Evolutionary conservation across 2,329 filamentous ascomycete genomes (phyloP), one percentile per base, ranked within the genome.

Genomic region (Colletotrichum eremochloae): DNA sequence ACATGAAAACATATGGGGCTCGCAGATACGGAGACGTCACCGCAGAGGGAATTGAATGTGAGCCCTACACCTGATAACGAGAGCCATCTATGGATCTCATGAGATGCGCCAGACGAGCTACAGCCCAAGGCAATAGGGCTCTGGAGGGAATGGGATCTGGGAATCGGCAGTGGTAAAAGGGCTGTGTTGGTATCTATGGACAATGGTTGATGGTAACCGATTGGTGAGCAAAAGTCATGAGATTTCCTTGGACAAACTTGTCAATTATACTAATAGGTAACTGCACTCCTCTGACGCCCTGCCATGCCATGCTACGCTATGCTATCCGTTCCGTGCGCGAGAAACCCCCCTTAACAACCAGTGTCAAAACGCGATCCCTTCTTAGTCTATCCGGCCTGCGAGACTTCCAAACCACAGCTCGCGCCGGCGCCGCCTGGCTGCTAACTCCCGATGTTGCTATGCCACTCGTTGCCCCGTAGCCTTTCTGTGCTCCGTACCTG

Each of bases 31-130:
- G 31, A 58, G 24, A 38, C 29, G 7, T 36, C 68, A 11, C 29
- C 58, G 3, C 68, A 71, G 33, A 63, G 52, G 48, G 36, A 9
- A 14, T 56, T 46, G n/a, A 33, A 61, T 29, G 46, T 61, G 8
- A 68, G 58, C 8, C 65, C 65, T 4, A 33, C 65, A 3, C 36
- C 46, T 29, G 69, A n/a, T 8, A 18, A 46, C 1, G 69, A 68
- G 4, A 48, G 44, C 2, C 38, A 38, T 7, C 44, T 4, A 11
- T n/a, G 44, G 24, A 0, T 44, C 63, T 20, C 44, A 44, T 29
- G 58, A 48, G 8, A 60, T 46, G 5, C 36, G 53, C 18, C 20
- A 29, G 20, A 52, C 42, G 18, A 8, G 44, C 9, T 1, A 58
- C 6, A 52, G 44, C 5, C 42, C 57, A 24, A 48, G 48, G 12